These are phyloP conservation scores for Colletotrichum sp. DNA, from an alignment of 2,329 filamentous ascomycete species.

Conservation along the genomic window DNA sequence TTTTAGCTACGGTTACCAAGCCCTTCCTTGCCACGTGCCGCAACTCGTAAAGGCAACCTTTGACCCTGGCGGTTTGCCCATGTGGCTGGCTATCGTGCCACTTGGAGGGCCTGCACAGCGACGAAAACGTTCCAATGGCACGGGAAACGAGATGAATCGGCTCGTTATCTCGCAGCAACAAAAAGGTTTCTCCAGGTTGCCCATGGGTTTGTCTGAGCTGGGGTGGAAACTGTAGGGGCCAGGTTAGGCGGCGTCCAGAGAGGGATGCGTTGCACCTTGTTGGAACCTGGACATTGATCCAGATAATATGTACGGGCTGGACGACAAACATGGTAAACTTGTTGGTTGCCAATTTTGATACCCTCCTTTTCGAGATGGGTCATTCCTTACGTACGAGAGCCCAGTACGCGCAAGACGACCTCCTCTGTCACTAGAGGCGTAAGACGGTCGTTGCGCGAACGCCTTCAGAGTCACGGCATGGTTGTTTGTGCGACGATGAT, in stretches of 20 bases:
- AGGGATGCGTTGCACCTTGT: not conserved
- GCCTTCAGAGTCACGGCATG: not conserved
- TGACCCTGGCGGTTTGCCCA: not conserved
- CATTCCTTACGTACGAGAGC: not conserved
- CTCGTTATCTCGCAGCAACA: not conserved
- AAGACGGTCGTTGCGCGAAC: not conserved
- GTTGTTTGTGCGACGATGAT: not conserved
- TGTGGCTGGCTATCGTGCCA: not conserved
- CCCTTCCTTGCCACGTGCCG: conserved; percentile 19
- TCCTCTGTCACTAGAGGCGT: no score
- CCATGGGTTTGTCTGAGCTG: not conserved
- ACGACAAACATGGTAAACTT: not conserved
- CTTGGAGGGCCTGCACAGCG: not conserved
- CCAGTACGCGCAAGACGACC: not conserved
- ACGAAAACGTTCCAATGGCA: not conserved
- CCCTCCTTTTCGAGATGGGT: not conserved
- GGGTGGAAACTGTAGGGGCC: not conserved
- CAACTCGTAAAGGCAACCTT: not conserved
- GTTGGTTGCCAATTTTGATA: not conserved
- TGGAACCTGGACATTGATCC: not conserved
- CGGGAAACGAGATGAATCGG: conserved; percentile 8
- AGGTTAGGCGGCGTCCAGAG: not conserved
- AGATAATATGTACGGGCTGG: not conserved
- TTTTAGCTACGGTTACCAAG: not conserved
- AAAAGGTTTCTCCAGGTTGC: not conserved